phyloP scores from a whole-genome alignment of 768 basidiomycete species.

The Kwoniella dendrophila region DNA sequence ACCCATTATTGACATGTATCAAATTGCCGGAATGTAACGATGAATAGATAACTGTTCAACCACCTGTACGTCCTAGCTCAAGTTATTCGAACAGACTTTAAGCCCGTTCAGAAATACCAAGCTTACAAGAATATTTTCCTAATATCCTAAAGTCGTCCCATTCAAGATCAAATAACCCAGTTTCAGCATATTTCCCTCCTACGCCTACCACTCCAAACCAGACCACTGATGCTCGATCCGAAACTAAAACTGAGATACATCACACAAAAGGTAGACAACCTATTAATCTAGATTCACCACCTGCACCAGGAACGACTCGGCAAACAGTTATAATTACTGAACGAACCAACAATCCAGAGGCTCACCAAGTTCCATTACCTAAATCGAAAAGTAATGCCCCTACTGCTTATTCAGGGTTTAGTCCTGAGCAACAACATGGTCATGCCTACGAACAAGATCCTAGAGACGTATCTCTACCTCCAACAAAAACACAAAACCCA shows the following conservation, averaged over 20 bases:
- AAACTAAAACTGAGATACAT: too few species aligned
- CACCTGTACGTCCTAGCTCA: slow-evolving; percentile 42
- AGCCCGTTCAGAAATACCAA: slow-evolving; percentile 15
- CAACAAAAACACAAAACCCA: slow-evolving; percentile 2
- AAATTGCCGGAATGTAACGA: too few species aligned
- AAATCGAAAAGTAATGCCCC: slow-evolving; percentile 7
- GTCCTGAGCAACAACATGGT: slow-evolving; percentile 10
- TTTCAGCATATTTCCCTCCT: slow-evolving; percentile 2
- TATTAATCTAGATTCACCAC: slow-evolving; percentile 18
- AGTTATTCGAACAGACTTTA: slow-evolving; percentile 9
- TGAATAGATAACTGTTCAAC: slow-evolving; percentile 50
- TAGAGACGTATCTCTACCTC: slow-evolving; percentile 16
- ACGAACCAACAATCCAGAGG: neutral
- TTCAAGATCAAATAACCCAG: slow-evolving; percentile 19
- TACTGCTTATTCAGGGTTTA: slow-evolving; percentile 16
- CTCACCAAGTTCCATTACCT: slow-evolving; percentile 23
- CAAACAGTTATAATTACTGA: slow-evolving; percentile 32
- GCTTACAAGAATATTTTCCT: slow-evolving; percentile 15
- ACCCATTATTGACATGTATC: too few species aligned
- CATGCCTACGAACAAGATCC: slow-evolving; percentile 10
- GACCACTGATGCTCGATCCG: neutral
- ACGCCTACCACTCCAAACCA: slow-evolving; percentile 4
- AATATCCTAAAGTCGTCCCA: slow-evolving; percentile 15
- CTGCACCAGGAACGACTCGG: slow-evolving; percentile 21
- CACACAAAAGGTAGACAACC: neutral